These are phyloP conservation scores for Metschnikowia gelsemii DNA, from an alignment of 805 yeast genomes.

Conservation along the genomic window DNA sequence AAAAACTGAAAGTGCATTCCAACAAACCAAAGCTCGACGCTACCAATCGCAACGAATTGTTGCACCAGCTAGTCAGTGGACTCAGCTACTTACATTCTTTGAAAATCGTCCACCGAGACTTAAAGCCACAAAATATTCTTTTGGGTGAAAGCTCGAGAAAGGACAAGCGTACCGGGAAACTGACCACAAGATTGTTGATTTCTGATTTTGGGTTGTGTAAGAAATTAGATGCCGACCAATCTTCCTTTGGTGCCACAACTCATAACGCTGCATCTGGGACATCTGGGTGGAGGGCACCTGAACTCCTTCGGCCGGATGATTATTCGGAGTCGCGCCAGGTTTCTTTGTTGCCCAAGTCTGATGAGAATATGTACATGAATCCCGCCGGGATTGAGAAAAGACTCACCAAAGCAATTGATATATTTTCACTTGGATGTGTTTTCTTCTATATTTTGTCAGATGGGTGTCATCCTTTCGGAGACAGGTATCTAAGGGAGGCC, in stretches of 20 bases:
- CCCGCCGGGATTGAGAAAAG: slow-evolving; percentile 50
- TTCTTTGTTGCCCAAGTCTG: slow-evolving; percentile 25
- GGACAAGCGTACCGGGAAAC: slow-evolving; percentile 9
- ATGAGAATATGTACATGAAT: slow-evolving; percentile 1
- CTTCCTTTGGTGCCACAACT: slow-evolving; percentile 89
- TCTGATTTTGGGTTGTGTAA: slow-evolving; percentile 97
- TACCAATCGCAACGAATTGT: slow-evolving; percentile 36
- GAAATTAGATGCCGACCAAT: slow-evolving; percentile 85
- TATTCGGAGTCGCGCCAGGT: slow-evolving; percentile 39
- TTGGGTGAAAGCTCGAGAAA: slow-evolving; percentile 58
- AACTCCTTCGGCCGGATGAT: slow-evolving; percentile 50
- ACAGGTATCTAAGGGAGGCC: slow-evolving; percentile 79
- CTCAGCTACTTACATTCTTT: slow-evolving; percentile 81
- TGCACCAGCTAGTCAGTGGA: slow-evolving; percentile 81
- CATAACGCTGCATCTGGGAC: slow-evolving; percentile 91
- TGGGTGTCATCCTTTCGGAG: slow-evolving; percentile 96
- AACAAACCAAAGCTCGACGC: slow-evolving; percentile 23
- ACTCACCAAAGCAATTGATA: slow-evolving; percentile 85
- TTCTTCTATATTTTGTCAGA: slow-evolving; percentile 80
- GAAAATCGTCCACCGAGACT: slow-evolving; percentile 91
- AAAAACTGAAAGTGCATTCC: slow-evolving; percentile 37
- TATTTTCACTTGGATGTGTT: slow-evolving; percentile 92
- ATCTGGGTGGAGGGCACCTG: slow-evolving; percentile 99
- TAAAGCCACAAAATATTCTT: slow-evolving; percentile 90
- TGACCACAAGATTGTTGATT: slow-evolving; percentile 62